Evolutionary conservation across 805 yeast species (phyloP), one percentile per base, ranked within the genome.

Genomic region (Saturnispora silvae): DNA sequence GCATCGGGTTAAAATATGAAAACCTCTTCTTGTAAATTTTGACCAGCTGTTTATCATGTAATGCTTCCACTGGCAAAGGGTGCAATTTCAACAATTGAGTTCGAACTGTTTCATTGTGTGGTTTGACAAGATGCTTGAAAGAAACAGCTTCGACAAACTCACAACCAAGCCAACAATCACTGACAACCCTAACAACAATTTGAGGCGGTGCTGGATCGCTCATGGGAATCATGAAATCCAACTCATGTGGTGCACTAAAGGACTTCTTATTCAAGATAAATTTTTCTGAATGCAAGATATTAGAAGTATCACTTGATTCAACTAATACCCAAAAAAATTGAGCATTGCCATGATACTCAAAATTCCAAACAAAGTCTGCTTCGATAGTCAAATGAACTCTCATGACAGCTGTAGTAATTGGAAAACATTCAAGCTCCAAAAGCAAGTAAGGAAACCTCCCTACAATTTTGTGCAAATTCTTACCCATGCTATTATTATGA

Each of bases 1-100:
- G 98, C 96, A 92, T 87, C 4, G 98, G 97, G 54, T 92, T 92
- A 68, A 92, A 92, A 59, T 82, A 89, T 40, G 72, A 72, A 64
- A 92, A 92, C 47, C 68, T 75, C 5, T 56, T 41, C 4, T 66
- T 61, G 54, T 92, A 92, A 29, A 87, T 76, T 4, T 63, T 52
- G 53, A 87, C 95, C 31, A 84, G 57, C 13, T 66, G 63, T 1
- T 68, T 59, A 52, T 86, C 68, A 40, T 85, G 82, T 23, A 89
- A 63, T 0, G 96, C 96, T 0, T 79, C 59, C 0, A 78, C 64
- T 0, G 97, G 96, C 23, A 92, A 64, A 1, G 98, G 98, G 41
- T 86, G 86, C 34, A 92, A 57, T 38, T 79, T 69, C 44, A 87
- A 63, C 26, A 94, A 60, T 48, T 78, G 80, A 0, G 98, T 89